Percentiles rank a stretch among this genome's conserved stretches.
phyloP scores from a whole-genome alignment of 179 eudicot species.

The Beta macrorhiza region DNA sequence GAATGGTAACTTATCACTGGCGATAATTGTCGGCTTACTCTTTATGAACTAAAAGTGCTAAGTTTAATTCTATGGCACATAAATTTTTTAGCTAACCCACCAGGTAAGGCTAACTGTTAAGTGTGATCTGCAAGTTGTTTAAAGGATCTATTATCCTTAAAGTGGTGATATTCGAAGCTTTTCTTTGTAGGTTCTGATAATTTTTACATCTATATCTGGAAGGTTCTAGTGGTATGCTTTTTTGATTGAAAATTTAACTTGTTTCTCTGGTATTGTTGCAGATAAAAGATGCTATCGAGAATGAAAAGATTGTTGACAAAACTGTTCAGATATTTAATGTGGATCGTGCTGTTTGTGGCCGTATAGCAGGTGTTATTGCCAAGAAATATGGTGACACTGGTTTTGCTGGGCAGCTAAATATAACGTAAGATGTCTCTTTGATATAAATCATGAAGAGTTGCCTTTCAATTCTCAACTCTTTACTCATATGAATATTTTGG shows the following conservation, averaged over 20 bases:
- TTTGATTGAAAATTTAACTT: background rate
- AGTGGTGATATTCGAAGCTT: too few relatives aligned
- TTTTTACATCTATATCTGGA: background rate
- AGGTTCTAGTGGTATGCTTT: background rate
- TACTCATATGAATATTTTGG: background rate
- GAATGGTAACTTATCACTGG: background rate
- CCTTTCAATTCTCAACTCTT: constrained; percentile 5
- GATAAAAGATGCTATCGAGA: constrained; percentile 86
- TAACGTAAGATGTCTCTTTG: constrained; percentile 50
- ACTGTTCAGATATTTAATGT: constrained; percentile 72
- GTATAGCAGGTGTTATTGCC: constrained; percentile 89
- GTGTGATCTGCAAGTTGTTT: background rate
- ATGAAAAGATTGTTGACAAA: constrained; percentile 78
- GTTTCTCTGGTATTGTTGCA: constrained; percentile 33
- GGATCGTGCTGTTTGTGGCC: constrained; percentile 98
- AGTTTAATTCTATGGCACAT: background rate
- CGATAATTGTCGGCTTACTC: background rate
- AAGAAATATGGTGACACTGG: constrained; percentile 99
- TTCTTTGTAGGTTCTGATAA: background rate
- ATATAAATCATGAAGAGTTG: background rate
- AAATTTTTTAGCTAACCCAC: background rate
- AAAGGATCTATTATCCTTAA: background rate
- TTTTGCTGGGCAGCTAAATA: constrained; percentile 95
- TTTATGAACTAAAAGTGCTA: background rate
- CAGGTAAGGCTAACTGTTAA: background rate